Evolutionary conservation across 768 basidiomycete species (phyloP).

Genomic region (Cystofilobasidium ferigula): DNA sequence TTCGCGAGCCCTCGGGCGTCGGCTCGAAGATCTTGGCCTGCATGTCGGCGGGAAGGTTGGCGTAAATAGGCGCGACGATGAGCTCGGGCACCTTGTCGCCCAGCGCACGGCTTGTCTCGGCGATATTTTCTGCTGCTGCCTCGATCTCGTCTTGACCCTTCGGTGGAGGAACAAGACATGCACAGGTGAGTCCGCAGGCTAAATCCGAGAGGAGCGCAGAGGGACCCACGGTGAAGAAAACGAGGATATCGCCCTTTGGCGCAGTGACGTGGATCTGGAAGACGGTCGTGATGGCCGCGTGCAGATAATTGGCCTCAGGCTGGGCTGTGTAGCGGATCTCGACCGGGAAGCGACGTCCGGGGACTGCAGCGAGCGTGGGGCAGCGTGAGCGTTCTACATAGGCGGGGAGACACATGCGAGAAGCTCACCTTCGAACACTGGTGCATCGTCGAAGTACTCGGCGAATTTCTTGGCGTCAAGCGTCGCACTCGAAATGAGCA

Average conservation of each 20-base stretch:
- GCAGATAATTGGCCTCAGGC: constrained; percentile 96
- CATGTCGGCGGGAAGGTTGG: constrained; percentile 98
- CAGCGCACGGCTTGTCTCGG: constrained; percentile 85
- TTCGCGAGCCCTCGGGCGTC: constrained; percentile 87
- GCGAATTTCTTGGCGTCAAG: constrained; percentile 97
- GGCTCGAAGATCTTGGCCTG: constrained; percentile 99
- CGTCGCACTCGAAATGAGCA: constrained; percentile 92
- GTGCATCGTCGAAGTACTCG: constrained; percentile 92
- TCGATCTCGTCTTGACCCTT: constrained; percentile 99
- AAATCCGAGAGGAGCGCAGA: not conserved
- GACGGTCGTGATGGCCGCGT: constrained; percentile 95
- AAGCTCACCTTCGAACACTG: constrained; percentile 74
- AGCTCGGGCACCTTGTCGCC: constrained; percentile 94
- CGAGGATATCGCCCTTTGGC: constrained; percentile 91
- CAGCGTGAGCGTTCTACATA: not conserved
- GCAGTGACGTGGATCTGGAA: constrained; percentile 99
- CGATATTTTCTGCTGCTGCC: constrained; percentile 86
- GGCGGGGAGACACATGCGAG: not conserved
- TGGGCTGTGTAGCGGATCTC: constrained; percentile 99
- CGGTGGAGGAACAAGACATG: not conserved
- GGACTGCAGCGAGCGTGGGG: constrained; percentile 47
- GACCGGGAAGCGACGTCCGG: constrained; percentile 92
- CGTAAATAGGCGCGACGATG: constrained; percentile 94
- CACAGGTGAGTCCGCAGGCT: not conserved
- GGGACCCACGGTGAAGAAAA: constrained; percentile 75